These are phyloP conservation scores for Jasminum sambac DNA, from an alignment of 257 asterid species.

Conservation along the genomic window DNA sequence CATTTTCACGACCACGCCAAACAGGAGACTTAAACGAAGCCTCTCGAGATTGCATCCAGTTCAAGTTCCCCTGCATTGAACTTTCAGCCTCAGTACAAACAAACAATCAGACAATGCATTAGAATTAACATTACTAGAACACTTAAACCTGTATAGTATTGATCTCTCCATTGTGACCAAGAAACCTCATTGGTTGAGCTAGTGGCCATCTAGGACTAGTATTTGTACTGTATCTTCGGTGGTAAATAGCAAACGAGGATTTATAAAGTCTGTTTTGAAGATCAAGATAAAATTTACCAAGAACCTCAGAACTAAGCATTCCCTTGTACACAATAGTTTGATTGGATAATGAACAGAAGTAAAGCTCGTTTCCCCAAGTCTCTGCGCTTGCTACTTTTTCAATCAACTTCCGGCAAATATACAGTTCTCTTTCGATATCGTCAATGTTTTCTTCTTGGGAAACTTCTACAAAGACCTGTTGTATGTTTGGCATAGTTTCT, in stretches of 20 bases:
- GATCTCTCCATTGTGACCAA: constrained; percentile 99
- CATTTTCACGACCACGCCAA: constrained; percentile 98
- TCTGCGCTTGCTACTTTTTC: constrained; percentile 68
- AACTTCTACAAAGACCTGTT: constrained; percentile 88
- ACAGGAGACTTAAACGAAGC: constrained; percentile 87
- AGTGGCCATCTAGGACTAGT: constrained; percentile 99
- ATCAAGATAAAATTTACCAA: constrained; percentile 87
- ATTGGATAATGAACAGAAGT: constrained; percentile 93
- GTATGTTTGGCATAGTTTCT: constrained; percentile 87
- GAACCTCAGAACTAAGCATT: constrained; percentile 95
- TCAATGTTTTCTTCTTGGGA: constrained; percentile 78
- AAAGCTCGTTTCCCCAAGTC: constrained; percentile 84
- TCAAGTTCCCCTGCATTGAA: constrained; percentile 78
- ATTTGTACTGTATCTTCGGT: constrained; percentile 94
- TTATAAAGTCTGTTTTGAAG: constrained; percentile 69
- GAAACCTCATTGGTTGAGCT: constrained; percentile 98
- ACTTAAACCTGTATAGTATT: constrained; percentile 91
- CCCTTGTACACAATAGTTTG: constrained; percentile 98
- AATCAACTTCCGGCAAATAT: constrained; percentile 85
- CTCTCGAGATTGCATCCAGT: constrained; percentile 99
- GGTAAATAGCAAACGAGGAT: constrained; percentile 94
- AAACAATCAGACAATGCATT: constrained; percentile 17
- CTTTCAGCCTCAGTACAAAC: constrained; percentile 24
- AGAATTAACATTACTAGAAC: constrained; percentile 19
- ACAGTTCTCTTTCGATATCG: constrained; percentile 94